Evolutionary conservation across 2,329 filamentous ascomycete genomes (phyloP), one percentile per base, ranked within the genome.

Genomic region (Aspergillus pseudoglaucus): DNA sequence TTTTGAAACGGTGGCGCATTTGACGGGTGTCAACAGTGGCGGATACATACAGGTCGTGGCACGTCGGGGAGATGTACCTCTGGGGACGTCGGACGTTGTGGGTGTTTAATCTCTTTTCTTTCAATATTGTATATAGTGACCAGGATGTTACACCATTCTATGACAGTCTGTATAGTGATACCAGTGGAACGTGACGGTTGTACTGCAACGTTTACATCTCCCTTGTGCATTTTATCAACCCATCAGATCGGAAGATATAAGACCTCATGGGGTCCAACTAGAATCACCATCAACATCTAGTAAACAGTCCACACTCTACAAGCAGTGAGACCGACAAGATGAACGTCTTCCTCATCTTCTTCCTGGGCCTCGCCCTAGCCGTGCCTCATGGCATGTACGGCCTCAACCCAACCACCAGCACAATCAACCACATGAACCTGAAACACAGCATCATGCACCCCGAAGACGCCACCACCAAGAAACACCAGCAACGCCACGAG

Each of bases 31-130:
- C 30, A 47, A 48, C 9, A 54, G 15, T 47, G 4, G 25, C 12
- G 15, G 43, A 10, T 66, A 54, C 42, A 33, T 67, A 7, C 61
- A 62, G 52, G 58, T 64, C 25, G 59, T 58, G 49, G 63, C 63
- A 46, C 63, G 57, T 3, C 52, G 52, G 52, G 63, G 60, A 15
- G 54, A 54, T n/a, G 51, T 50, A 23, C 51, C 55, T 25, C 47
- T 66, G 12, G 47, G 56, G 4, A 56, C 49, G 3, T 63, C 59
- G 0, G 50, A 50, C 2, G 49, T 60, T 46, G 48, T 57, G 14
- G 45, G 32, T 7, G 42, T 52, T 47, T 50, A 47, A 44, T 27
- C 10, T 18, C 4, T 15, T 12, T 9, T 20, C 18, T 43, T 44
- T 43, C 17, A 10, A 2, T 25, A 30, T 39, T 39, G 17, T 39